These are phyloP conservation scores for Cyclocybe aegerita DNA, from an alignment of 768 basidiomycete genomes.

Conservation along the genomic window DNA sequence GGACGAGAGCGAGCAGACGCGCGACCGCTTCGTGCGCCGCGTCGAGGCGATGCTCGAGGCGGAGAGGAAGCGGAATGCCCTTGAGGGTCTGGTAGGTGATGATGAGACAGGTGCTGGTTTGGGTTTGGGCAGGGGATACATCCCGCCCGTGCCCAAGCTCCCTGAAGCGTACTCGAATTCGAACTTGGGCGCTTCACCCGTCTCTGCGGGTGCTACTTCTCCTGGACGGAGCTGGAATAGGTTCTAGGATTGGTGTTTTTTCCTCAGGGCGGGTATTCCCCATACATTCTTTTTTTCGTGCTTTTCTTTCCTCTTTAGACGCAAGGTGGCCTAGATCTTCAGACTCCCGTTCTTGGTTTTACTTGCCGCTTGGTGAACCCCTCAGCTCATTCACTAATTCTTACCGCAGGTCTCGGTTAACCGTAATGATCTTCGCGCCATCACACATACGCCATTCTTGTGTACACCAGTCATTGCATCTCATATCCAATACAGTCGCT, in stretches of 20 bases:
- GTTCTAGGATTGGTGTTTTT: conserved; percentile 21
- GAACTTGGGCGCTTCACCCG: neutral
- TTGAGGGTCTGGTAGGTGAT: too few relatives aligned
- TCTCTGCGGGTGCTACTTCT: neutral
- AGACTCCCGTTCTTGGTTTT: too few relatives aligned
- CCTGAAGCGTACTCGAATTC: conserved; percentile 29
- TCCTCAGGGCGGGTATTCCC: conserved; percentile 1
- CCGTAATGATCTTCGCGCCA: too few relatives aligned
- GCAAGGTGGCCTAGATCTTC: too few relatives aligned
- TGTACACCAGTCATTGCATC: too few relatives aligned
- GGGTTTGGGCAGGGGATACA: conserved; percentile 8
- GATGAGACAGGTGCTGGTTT: neutral
- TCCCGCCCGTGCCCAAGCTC: conserved; percentile 47
- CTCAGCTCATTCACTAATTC: too few relatives aligned
- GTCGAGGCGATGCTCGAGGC: conserved; percentile 53
- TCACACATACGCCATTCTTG: too few relatives aligned
- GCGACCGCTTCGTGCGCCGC: conserved; percentile 48
- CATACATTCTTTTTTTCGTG: too few relatives aligned
- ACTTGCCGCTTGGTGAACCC: too few relatives aligned
- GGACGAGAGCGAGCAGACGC: conserved; percentile 45
- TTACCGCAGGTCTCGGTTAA: too few relatives aligned
- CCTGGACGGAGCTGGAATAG: conserved; percentile 27
- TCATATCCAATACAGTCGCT: too few relatives aligned
- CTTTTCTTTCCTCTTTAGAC: too few relatives aligned
- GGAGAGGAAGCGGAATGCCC: conserved; percentile 9